Percentiles rank a stretch among this genome's conserved stretches.
These are phyloP conservation scores for Pyrrhoderma lamaoense DNA, from an alignment of 1,284 basidiomycete species.

Conservation along the genomic window DNA sequence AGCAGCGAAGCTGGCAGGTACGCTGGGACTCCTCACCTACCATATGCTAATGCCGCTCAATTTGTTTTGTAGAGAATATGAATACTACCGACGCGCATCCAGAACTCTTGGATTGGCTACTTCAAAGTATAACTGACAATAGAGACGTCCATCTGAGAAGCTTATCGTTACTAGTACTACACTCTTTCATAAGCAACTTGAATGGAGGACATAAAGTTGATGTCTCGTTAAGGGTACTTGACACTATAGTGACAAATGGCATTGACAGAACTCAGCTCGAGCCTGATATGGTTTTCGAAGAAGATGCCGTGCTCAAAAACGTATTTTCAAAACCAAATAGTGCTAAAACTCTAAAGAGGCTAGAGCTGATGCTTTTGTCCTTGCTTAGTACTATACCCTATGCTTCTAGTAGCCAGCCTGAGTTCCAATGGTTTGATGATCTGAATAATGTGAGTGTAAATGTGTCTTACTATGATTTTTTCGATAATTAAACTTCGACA, in stretches of 20 bases:
- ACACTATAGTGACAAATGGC: constrained; percentile 38
- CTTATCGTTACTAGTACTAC: constrained; percentile 52
- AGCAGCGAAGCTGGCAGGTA: constrained; percentile 57
- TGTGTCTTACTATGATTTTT: not conserved
- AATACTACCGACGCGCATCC: constrained; percentile 38
- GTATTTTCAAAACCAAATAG: constrained; percentile 55
- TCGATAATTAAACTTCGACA: not conserved
- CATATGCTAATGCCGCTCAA: not conserved
- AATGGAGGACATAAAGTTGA: constrained; percentile 52
- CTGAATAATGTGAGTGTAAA: not conserved
- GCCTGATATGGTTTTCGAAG: constrained; percentile 35
- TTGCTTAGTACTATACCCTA: constrained; percentile 40
- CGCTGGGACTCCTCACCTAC: constrained; percentile 1
- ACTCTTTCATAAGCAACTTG: constrained; percentile 45
- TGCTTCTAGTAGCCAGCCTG: constrained; percentile 33
- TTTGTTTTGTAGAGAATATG: constrained; percentile 47
- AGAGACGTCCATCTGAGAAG: constrained; percentile 44
- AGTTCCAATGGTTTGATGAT: constrained; percentile 41
- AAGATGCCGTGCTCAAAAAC: constrained; percentile 39
- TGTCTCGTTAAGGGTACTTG: constrained; percentile 43
- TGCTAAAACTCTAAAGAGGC: constrained; percentile 41
- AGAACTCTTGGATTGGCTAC: constrained; percentile 35
- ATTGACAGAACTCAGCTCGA: not conserved
- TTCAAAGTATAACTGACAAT: constrained; percentile 40
- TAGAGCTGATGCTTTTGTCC: constrained; percentile 50